Evolutionary conservation across 2,329 filamentous ascomycete genomes (phyloP), one percentile per base, ranked within the genome.

Genomic region (Albophoma yamanashiensis): DNA sequence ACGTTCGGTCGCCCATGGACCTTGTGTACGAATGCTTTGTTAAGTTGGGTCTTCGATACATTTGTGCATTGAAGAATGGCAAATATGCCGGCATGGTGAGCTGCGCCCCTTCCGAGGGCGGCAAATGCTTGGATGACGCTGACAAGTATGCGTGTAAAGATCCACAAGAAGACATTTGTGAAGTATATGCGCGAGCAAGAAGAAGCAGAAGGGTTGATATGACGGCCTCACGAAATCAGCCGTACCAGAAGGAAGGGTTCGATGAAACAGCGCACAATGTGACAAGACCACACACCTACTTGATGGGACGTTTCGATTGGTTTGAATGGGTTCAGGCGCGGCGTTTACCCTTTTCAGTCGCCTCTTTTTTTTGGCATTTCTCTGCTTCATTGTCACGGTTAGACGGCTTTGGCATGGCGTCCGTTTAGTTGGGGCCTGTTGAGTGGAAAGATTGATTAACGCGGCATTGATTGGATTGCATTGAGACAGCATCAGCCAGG

Each of bases 101-200:
- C 77, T 17, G 9, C 9, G 40, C 36, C 3, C 15, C 2, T 14
- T 45, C 31, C 40, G 25, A 43, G 34, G 7, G 17, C 0, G 2
- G 38, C 7, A 38, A 50, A 17, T 42, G 2, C 14, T 14, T 38
- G 5, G 4, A 22, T 38, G 50, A 47, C 20, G 58, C 64, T 66
- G 57, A 68, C 60, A 56, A 6, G 42, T 55, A 20, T 20, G 39
- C 11, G 47, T 45, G 25, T n/a, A 52, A 43, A 90, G 87, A 84
- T 88, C 57, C 94, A 99, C 74, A 97, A 97, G 79, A 99, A 99
- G 78, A 88, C 86, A 4, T 97, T 99, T 77, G 93, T 96, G 62
- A 92, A 91, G 73, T 97, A 96, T 71, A 88, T 96, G 74, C 91
- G 92, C 66, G 89, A 95, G 69, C 76, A 92, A 55, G 89, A 94